Evolutionary conservation across 106 monocot genomes (phyloP).

Genomic region (Apostasia ramifera): DNA sequence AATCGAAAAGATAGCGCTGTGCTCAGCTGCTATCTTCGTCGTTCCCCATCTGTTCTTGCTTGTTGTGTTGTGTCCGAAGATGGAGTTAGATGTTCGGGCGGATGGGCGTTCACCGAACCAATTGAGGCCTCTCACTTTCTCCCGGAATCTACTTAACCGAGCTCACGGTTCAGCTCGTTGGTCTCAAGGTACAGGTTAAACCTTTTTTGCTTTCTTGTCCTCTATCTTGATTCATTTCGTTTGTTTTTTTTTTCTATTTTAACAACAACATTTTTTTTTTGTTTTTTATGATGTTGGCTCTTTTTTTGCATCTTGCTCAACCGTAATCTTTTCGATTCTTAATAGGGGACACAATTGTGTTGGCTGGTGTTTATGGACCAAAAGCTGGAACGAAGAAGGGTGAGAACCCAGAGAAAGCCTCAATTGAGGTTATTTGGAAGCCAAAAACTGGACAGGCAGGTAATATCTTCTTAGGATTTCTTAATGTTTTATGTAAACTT

Average conservation of each 20-base stretch:
- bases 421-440: constrained; percentile 95
- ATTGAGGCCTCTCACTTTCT: constrained; percentile 65
- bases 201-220: not conserved
- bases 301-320: not conserved
- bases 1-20: too few species aligned
- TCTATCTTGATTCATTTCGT: not conserved
- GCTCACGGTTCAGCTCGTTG: constrained; percentile 97
- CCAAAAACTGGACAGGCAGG: constrained; percentile 93
- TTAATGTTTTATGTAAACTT: not conserved
- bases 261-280: not conserved
- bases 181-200: constrained; percentile 60
- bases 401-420: constrained; percentile 93
- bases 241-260: not conserved
- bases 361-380: constrained; percentile 95
- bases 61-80: not conserved
- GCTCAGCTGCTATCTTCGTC: too few species aligned
- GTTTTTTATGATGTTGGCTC: not conserved
- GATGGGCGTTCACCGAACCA: constrained; percentile 70
- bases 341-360: constrained; percentile 76
- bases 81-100: constrained; percentile 35
- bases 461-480: constrained; percentile 10
- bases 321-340: not conserved
- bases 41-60: too few species aligned
- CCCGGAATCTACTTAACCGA: constrained; percentile 68
- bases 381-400: constrained; percentile 93